Conservation (phyloP, 768 basidiomycete species). For the Tulasnella sp. region DNA sequence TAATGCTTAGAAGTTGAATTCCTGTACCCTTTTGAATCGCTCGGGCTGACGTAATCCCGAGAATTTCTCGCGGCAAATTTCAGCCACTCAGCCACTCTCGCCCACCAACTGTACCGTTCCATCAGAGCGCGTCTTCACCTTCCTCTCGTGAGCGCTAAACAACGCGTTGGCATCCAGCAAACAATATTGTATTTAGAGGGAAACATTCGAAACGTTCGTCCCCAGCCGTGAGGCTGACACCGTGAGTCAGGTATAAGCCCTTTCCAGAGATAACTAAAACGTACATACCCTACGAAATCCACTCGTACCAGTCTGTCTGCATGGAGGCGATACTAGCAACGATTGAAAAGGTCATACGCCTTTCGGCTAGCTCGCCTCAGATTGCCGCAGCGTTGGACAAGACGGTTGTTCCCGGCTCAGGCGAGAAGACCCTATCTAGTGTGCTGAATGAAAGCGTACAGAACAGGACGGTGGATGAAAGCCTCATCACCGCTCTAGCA, state of each 20-base stretch:
- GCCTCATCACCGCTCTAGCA: conserved; percentile 7
- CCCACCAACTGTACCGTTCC: neutral
- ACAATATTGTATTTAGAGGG: neutral
- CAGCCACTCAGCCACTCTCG: conserved; percentile 3
- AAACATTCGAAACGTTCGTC: neutral
- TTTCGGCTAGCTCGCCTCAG: conserved; percentile 54
- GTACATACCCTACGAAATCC: neutral
- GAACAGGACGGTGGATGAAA: neutral
- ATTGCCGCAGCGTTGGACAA: conserved; percentile 55
- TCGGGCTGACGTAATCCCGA: neutral
- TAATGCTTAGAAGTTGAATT: neutral
- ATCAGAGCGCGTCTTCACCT: neutral
- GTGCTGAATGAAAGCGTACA: conserved; percentile 41
- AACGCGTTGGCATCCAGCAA: neutral
- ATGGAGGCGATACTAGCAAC: neutral
- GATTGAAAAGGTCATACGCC: conserved; percentile 34
- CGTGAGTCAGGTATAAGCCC: neutral
- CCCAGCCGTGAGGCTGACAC: neutral
- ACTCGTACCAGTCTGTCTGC: neutral
- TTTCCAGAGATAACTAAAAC: neutral
- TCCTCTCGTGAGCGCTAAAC: neutral
- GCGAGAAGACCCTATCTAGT: conserved; percentile 53
- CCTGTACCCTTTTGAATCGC: too few species aligned
- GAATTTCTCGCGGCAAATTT: neutral
- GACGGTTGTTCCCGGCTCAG: conserved; percentile 48